These are phyloP conservation scores for Psilocybe tampanensis DNA, from an alignment of 768 basidiomycete species.

Conservation along the genomic window DNA sequence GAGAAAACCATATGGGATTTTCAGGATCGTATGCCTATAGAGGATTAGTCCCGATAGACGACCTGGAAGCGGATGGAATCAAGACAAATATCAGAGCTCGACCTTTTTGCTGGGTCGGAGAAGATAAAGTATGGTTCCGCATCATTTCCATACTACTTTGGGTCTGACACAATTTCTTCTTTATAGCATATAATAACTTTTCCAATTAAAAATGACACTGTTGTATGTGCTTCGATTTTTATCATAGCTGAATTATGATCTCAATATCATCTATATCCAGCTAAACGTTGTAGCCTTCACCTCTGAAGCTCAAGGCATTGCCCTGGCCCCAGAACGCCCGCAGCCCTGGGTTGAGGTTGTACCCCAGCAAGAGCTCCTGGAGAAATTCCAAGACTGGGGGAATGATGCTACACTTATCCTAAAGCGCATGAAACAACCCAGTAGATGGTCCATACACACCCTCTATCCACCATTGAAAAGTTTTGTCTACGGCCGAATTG, in stretches of 20 bases:
- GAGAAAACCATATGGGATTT: constrained; percentile 44
- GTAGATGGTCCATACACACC: constrained; percentile 55
- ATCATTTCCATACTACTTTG: not conserved
- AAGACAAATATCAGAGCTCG: constrained; percentile 36
- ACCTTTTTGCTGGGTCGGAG: constrained; percentile 45
- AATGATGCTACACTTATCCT: constrained; percentile 43
- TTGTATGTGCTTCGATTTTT: constrained; percentile 31
- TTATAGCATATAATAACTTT: constrained; percentile 55
- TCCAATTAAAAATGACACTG: constrained; percentile 43
- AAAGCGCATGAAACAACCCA: constrained; percentile 43
- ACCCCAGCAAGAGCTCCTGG: constrained; percentile 44
- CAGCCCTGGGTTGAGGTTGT: constrained; percentile 45
- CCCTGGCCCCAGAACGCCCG: constrained; percentile 15
- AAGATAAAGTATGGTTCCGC: constrained; percentile 41
- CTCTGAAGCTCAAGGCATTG: not conserved
- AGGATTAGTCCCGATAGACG: constrained; percentile 42
- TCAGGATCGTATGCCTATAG: constrained; percentile 53
- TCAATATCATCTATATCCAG: constrained; percentile 19
- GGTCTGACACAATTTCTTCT: not conserved
- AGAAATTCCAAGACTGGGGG: constrained; percentile 47
- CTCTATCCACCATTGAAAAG: constrained; percentile 45
- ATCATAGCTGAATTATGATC: not conserved
- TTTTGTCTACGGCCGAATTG: constrained; percentile 47
- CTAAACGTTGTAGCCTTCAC: constrained; percentile 46
- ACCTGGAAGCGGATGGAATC: constrained; percentile 43